These are phyloP conservation scores for Phascolomyces articulosus DNA, from an alignment of 371 early-diverging fungal genomes.

Conservation along the genomic window DNA sequence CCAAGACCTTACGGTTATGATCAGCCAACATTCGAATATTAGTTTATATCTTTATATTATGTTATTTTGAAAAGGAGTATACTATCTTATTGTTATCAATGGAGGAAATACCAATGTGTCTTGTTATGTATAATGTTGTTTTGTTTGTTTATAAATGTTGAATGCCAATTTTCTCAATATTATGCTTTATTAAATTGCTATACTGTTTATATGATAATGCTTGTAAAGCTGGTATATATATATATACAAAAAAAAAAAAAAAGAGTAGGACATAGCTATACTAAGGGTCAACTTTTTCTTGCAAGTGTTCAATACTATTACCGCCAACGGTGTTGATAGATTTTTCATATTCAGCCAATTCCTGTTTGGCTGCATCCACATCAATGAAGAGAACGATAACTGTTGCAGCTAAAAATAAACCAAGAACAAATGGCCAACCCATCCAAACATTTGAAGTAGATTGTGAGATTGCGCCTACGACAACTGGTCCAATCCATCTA, in stretches of 20 bases:
- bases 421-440: constrained; percentile 61
- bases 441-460: constrained; percentile 52
- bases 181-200: too few species aligned
- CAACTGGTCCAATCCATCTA: constrained; percentile 61
- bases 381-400: constrained; percentile 50
- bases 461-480: constrained; percentile 59
- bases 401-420: constrained; percentile 45
- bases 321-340: background rate
- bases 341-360: constrained; percentile 28
- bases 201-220: too few species aligned
- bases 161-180: too few species aligned
- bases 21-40: background rate
- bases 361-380: constrained; percentile 57
- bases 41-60: too few species aligned
- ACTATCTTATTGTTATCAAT: too few species aligned
- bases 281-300: background rate
- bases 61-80: too few species aligned
- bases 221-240: too few species aligned
- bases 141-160: too few species aligned
- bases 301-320: background rate
- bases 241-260: background rate
- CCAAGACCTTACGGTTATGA: constrained; percentile 5
- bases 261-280: background rate
- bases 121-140: too few species aligned
- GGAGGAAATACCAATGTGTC: too few species aligned